Base-by-base conservation (phyloP, 345 rosid species). In the Luvunga scandens region DNA sequence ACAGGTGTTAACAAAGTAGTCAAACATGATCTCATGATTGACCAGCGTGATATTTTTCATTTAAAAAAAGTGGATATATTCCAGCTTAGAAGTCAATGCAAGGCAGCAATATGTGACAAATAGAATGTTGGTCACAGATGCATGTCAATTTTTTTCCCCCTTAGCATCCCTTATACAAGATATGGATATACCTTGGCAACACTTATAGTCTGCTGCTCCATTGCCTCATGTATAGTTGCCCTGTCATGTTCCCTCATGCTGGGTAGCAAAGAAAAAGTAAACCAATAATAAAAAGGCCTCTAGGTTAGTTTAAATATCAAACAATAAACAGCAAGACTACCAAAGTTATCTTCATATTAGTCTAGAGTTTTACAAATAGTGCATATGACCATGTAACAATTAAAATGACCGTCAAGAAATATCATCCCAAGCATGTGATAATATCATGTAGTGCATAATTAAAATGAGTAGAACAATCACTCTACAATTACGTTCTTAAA, bases 161-260 rank as follows among this genome's bases (percentile, higher is more conserved):
- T 9, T 9, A 6, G 31, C 48, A 33, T 36, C 33, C 30, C 34
- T 48, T 28, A 27, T 25, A 21, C 19, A 24, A 66, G 53, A 75
- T 71, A 65, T 38, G 71, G 16, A 62, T 77, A 67, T 82, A 95
- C 99, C 99, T 95, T 95, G 53, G 97, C 98, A 72, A 95, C 88
- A 71, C 99, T 95, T 84, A 95, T 95, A 18, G 98, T 93, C 87
- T 95, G 99, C 86, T 95, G 99, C 87, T 95, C 99, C 99, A 95
- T 95, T 78, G 98, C 99, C 82, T 95, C 99, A 13, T 95, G 99
- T 88, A 95, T 95, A 64, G 97, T 93, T 77, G 98, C 98, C 80
- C 98, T 87, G 86, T 95, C 98, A 85, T 95, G 99, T 84, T 92
- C 98, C 84, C 93, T 92, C 99, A 93, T 93, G 83, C 98, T 95